Evolutionary conservation across 164 flowering plant genomes (phyloP), one percentile per base, ranked within the genome.

Genomic region (Nymphaea colorata): DNA sequence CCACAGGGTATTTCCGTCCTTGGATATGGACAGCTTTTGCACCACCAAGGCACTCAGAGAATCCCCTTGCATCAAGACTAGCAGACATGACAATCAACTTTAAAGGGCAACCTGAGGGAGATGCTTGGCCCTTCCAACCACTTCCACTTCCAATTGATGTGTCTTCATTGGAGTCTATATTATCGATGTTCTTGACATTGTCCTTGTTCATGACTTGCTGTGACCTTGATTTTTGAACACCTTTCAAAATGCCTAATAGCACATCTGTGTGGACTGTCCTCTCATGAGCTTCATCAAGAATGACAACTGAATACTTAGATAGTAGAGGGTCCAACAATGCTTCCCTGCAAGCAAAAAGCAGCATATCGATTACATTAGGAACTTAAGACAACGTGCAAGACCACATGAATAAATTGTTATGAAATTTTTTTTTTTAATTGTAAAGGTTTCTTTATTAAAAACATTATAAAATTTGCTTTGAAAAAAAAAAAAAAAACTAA

Each of bases 231-330:
- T 74, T 71, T 69, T 88, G 93, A 47, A 94, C 89, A 65, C 77
- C 78, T 79, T 91, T 94, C 77, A 91, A 77, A 79, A 91, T 77
- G 55, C 96, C 97, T 65, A 94, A 74, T 74, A 94, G 73, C 45
- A 94, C 97, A 81, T 91, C 99, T 64, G 99, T 94, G 71, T 91
- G 93, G 55, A 94, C 84, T 44, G 99, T 94, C 81, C 99, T 86
- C 83, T 91, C 98, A 73, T 94, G 99, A 71, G 99, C 99, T 82
- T 94, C 99, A 82, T 94, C 98, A 73, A 94, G 85, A 73, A 94
- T 84, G 61, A 94, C 82, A 68, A 91, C 93, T 15, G 99, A 86
- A 76, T 91, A 94, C 71, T 70, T 89, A 41, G 96, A 87, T 44
- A 94, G 93, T 67, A 70, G 79, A 12, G 96, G 96, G 76, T 94